A percentile compares a stretch with the other conserved stretches of the same genome.
Conservation (phyloP, 2,329 filamentous ascomycete species). For the Aspergillus bombycis region DNA sequence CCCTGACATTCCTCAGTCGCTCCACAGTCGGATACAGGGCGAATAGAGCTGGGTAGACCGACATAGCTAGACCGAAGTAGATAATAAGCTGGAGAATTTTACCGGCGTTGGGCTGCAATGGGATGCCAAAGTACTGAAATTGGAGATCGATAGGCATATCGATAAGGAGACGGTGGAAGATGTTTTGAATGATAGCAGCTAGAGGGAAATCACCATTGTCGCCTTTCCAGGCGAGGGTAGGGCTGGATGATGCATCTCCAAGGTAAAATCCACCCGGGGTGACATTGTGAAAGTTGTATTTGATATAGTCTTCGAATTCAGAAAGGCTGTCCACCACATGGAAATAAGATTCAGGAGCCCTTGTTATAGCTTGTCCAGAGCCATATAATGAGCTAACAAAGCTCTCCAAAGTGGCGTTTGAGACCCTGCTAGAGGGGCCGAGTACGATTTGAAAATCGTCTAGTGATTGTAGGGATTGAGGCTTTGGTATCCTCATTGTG, state of each 20-base stretch:
- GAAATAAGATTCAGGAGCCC: slow-evolving; percentile 41
- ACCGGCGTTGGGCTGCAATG: slow-evolving; percentile 69
- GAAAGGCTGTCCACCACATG: slow-evolving; percentile 65
- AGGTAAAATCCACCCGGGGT: slow-evolving; percentile 82
- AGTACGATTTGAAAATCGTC: slow-evolving; percentile 38
- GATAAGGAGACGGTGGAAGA: slow-evolving; percentile 66
- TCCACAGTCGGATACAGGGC: slow-evolving; percentile 87
- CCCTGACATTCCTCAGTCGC: slow-evolving; percentile 75
- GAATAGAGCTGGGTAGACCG: slow-evolving; percentile 82
- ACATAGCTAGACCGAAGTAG: slow-evolving; percentile 79
- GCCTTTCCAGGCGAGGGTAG: slow-evolving; percentile 72
- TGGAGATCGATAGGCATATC: slow-evolving; percentile 71
- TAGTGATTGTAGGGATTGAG: slow-evolving; percentile 33
- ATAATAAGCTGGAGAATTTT: slow-evolving; percentile 76
- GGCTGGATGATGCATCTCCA: slow-evolving; percentile 60
- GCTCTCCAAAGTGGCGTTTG: slow-evolving; percentile 24
- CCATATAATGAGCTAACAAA: slow-evolving; percentile 17
- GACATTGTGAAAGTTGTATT: slow-evolving; percentile 65
- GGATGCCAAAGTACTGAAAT: slow-evolving; percentile 75
- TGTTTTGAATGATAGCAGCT: slow-evolving; percentile 59
- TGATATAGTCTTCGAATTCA: slow-evolving; percentile 70
- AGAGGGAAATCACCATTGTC: slow-evolving; percentile 62
- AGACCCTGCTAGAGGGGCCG: slow-evolving; percentile 39
- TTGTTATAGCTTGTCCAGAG: slow-evolving; percentile 33
- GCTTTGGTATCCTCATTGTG: slow-evolving; percentile 23